These are phyloP conservation scores for Pelargonium cotyledonis DNA, from an alignment of 441 rosid species.

Conservation along the genomic window DNA sequence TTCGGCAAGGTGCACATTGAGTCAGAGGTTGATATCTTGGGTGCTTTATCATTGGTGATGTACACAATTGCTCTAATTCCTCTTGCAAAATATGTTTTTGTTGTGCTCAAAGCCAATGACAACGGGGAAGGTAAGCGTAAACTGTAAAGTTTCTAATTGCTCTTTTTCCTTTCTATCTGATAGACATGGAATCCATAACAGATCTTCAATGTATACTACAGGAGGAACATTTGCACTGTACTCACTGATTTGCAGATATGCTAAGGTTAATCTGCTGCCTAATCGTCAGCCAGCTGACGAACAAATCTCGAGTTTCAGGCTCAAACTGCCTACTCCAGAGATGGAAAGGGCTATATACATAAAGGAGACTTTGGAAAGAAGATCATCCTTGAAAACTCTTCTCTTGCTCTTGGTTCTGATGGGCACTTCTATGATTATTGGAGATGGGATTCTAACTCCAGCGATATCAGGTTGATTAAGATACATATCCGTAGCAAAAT, in stretches of 20 bases:
- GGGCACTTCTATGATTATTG: constrained; percentile 98
- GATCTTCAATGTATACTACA: constrained; percentile 29
- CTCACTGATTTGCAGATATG: constrained; percentile 83
- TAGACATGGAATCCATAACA: constrained; percentile 9
- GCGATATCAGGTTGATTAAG: constrained; percentile 71
- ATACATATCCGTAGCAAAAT: background rate
- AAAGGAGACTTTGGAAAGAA: constrained; percentile 68
- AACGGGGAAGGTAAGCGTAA: constrained; percentile 70
- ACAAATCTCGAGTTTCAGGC: constrained; percentile 77
- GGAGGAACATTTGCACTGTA: constrained; percentile 97
- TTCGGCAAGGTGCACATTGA: constrained; percentile 76
- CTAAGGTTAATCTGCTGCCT: constrained; percentile 78
- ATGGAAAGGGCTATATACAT: constrained; percentile 70
- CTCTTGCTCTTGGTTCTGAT: constrained; percentile 74
- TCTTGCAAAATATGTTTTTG: constrained; percentile 76
- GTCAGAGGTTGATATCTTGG: constrained; percentile 80
- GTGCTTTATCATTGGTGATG: constrained; percentile 85
- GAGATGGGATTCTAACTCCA: constrained; percentile 93
- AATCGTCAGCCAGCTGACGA: constrained; percentile 91
- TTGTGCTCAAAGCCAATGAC: constrained; percentile 94
- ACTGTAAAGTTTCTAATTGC: background rate
- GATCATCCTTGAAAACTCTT: constrained; percentile 60
- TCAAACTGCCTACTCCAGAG: constrained; percentile 94
- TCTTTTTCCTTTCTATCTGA: background rate
- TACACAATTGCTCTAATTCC: constrained; percentile 91